Evolutionary conservation across 106 monocot species (phyloP).

Genomic region (Dioscorea alata): DNA sequence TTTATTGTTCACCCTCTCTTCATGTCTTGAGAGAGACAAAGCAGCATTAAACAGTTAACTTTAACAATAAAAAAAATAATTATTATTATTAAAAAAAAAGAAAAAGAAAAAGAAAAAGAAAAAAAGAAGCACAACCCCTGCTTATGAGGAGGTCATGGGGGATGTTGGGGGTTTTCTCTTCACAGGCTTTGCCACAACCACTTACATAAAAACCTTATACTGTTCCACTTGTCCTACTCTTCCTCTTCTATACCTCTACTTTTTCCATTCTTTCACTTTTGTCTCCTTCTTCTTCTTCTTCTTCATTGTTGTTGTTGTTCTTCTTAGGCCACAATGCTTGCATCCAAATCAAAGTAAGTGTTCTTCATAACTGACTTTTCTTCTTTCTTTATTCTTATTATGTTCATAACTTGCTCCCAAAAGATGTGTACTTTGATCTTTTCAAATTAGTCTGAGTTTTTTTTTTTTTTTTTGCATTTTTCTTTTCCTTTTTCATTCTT

Average conservation of each 20-base stretch:
- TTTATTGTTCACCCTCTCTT: too few species aligned
- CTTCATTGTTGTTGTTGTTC: not conserved
- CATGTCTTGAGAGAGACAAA: too few species aligned
- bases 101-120: too few species aligned
- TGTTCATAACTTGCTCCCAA: not conserved
- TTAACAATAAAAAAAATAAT: too few species aligned
- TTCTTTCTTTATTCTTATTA: not conserved
- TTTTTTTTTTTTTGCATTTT: not conserved
- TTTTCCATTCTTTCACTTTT: not conserved
- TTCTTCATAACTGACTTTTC: too few species aligned
- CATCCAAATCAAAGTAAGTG: constrained; percentile 7
- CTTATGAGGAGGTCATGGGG: too few species aligned
- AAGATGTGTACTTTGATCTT: not conserved
- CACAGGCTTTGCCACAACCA: too few species aligned
- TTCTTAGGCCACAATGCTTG: not conserved
- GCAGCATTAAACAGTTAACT: too few species aligned
- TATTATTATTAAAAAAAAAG: too few species aligned
- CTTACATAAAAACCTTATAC: too few species aligned
- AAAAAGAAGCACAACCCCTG: too few species aligned
- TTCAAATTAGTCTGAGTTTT: not conserved
- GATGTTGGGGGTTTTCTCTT: too few species aligned
- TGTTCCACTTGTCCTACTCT: not conserved
- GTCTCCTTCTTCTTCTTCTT: not conserved
- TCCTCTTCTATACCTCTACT: not conserved
- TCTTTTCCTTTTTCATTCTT: not conserved